Conservation (phyloP, 2,329 filamentous ascomycete genomes). For the Geoglossum cookeanum region DNA sequence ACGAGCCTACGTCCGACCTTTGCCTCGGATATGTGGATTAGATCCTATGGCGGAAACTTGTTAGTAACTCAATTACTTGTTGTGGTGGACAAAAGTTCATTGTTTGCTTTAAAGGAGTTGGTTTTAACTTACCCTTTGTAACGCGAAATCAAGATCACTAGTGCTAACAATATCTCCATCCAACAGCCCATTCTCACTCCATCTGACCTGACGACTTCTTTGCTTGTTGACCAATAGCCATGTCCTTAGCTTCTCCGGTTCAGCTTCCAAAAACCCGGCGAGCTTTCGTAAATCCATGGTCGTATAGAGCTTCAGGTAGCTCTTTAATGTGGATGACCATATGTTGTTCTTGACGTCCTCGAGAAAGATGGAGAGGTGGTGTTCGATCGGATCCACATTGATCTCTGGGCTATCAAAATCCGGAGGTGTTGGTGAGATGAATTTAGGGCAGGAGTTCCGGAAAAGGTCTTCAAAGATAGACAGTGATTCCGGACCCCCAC, state of each 20-base stretch:
- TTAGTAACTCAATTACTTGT: constrained; percentile 7
- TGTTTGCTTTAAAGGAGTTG: neutral
- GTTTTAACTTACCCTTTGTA: constrained; percentile 58
- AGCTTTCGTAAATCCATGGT: constrained; percentile 99
- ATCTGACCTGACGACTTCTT: constrained; percentile 87
- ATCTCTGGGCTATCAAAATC: constrained; percentile 94
- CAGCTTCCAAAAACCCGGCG: constrained; percentile 87
- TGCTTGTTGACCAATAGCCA: constrained; percentile 98
- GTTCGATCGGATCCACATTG: constrained; percentile 93
- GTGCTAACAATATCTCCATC: constrained; percentile 87
- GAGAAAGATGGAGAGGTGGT: constrained; percentile 97
- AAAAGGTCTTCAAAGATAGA: constrained; percentile 98
- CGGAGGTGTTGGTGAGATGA: constrained; percentile 91
- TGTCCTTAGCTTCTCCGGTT: constrained; percentile 85
- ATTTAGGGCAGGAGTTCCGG: constrained; percentile 94
- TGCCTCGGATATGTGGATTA: constrained; percentile 97
- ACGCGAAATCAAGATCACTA: constrained; percentile 89
- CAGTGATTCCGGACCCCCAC: constrained; percentile 83
- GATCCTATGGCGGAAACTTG: constrained; percentile 37
- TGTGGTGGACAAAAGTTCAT: neutral
- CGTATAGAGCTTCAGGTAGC: constrained; percentile 96
- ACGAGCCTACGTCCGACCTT: constrained; percentile 95
- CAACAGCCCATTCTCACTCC: constrained; percentile 73
- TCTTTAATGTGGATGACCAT: constrained; percentile 93
- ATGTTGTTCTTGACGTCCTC: constrained; percentile 99